A percentile compares a stretch with the other conserved stretches of the same genome.
Conservation (phyloP, 2,329 filamentous ascomycete genomes). For the Trichoderma sp. region DNA sequence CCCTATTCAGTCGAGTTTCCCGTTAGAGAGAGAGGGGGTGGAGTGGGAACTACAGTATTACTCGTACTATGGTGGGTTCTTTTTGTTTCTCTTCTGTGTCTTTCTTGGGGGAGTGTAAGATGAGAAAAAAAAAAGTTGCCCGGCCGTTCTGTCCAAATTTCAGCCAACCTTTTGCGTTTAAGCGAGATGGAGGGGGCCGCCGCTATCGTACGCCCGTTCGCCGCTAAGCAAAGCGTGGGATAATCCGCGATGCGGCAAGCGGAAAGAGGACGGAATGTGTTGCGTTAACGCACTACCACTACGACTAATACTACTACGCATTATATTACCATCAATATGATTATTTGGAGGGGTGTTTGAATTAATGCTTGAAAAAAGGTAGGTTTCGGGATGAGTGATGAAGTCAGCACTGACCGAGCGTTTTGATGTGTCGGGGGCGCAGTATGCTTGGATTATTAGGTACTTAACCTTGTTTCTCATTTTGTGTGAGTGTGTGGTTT, state of each 20-base stretch:
- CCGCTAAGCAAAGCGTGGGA: background rate
- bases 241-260: background rate
- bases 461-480: background rate
- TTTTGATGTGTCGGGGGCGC: background rate
- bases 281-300: background rate
- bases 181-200: constrained; percentile 7
- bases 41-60: background rate
- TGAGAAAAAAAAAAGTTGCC: background rate
- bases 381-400: background rate
- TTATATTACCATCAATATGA: background rate
- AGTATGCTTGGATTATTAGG: background rate
- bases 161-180: background rate
- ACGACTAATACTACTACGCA: no score
- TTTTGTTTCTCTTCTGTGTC: background rate
- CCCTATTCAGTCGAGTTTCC: background rate
- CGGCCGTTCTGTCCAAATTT: background rate
- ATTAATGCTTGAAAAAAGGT: background rate
- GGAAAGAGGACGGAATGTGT: background rate
- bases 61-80: background rate
- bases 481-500: background rate
- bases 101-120: background rate
- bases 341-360: background rate
- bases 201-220: background rate
- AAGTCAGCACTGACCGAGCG: background rate
- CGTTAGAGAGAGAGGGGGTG: background rate